Evolutionary conservation across 192 early-diverging fungal species (phyloP), one percentile per base, ranked within the genome.

Genomic region (Rhizoclosmatium globosum): DNA sequence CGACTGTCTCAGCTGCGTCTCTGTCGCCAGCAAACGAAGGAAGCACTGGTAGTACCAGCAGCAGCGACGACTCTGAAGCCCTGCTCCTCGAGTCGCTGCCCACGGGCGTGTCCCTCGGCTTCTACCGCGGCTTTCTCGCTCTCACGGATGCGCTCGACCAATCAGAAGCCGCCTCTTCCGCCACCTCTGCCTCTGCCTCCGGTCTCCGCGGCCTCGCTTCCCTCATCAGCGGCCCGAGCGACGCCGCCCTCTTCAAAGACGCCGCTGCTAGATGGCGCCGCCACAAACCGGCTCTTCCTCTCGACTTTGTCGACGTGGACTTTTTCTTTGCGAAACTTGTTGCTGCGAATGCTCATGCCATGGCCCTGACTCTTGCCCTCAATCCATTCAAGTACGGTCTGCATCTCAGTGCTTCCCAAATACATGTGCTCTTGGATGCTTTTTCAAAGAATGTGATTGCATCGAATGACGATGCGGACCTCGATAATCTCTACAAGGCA

Each of bases 401-500:
- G 48, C 38, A 71, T 45, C 68, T 79, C 7, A 7, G 13, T 3
- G 9, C 4, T 6, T 15, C 6, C 23, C 15, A 7, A 13, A 71
- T 79, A 19, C 56, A 59, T 17, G 31, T 15, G 56, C 57, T 58
- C 9, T 59, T 79, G 77, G n/a, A 6, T 6, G 44, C 21, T 17
- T 79, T 79, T 69, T 47, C 59, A 7, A 17, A 58, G 23, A 50
- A 71, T 13, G 50, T 69, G 11, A 31, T 79, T 13, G 17, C 60
- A 9, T 2, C 62, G n/a, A 41, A 59, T n/a, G 31, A 47, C 11
- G 57, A 6, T 13, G 45, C 43, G 4, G 47, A 42, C 50, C 76
- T 86, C 68, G 86, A 87, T 57, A 81, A 85, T 23, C 31, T 85
- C 42, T 85, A 83, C 84, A 85, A 83, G 71, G 48, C 75, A 11